Conservation (phyloP, 495 filamentous ascomycete species). For the Hypomontagnella submonticulosa region DNA sequence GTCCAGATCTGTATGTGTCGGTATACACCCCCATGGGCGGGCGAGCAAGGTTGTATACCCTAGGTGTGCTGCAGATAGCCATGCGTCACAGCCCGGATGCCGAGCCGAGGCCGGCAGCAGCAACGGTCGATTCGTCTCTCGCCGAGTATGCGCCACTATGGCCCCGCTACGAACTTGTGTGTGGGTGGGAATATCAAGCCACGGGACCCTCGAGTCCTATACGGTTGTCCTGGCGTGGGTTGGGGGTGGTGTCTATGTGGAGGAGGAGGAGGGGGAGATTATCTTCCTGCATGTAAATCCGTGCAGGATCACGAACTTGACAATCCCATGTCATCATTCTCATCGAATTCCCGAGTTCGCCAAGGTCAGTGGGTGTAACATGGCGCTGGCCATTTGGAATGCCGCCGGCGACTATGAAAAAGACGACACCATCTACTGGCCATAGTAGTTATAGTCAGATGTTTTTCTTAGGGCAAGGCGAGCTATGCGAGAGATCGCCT, state of each 20-base stretch:
- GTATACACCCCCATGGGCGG: constrained; percentile 13
- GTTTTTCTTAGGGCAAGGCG: constrained; percentile 22
- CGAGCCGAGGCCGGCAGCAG: constrained; percentile 34
- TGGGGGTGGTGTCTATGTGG: constrained; percentile 31
- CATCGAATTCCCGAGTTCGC: constrained; percentile 14
- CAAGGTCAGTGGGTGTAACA: constrained; percentile 21
- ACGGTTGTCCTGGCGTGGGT: constrained; percentile 27
- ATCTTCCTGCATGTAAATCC: constrained; percentile 15
- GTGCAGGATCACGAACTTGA: constrained; percentile 31
- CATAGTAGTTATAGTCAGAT: neutral
- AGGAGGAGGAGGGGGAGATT: neutral
- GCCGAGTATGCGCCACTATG: constrained; percentile 38
- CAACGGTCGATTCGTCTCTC: constrained; percentile 29
- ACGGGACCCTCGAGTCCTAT: constrained; percentile 30
- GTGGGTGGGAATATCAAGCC: constrained; percentile 39
- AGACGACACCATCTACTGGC: neutral
- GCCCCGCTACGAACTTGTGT: constrained; percentile 16
- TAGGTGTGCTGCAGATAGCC: constrained; percentile 40
- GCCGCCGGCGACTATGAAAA: constrained; percentile 8
- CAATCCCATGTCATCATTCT: constrained; percentile 29
- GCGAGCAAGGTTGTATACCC: constrained; percentile 26
- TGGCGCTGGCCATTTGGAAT: constrained; percentile 26
- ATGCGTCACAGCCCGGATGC: constrained; percentile 42
- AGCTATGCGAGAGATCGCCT: constrained; percentile 22
- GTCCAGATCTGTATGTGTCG: constrained; percentile 28